phyloP scores from a whole-genome alignment of 2,329 filamentous ascomycete genomes.

The Fulvia fulva region DNA sequence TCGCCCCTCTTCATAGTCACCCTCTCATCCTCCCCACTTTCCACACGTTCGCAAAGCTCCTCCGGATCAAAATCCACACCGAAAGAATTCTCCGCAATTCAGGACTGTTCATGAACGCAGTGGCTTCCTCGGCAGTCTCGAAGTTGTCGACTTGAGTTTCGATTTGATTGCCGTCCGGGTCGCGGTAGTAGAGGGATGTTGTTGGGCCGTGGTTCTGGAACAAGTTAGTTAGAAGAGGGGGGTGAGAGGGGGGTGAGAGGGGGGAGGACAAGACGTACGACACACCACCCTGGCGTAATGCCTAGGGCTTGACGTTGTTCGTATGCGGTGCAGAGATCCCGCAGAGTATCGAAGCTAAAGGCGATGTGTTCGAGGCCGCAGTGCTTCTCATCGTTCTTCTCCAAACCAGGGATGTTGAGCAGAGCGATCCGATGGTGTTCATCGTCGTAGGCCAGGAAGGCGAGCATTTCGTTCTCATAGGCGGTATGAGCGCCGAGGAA shows the following conservation, averaged over 20 bases:
- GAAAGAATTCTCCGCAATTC: constrained; percentile 43
- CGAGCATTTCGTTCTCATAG: constrained; percentile 18
- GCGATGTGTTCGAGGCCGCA: constrained; percentile 27
- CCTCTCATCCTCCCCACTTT: constrained; percentile 25
- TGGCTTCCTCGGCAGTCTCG: constrained; percentile 33
- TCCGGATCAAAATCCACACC: constrained; percentile 46
- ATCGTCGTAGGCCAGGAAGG: constrained; percentile 29
- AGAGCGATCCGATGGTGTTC: constrained; percentile 30
- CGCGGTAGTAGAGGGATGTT: constrained; percentile 24
- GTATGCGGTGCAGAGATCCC: constrained; percentile 21
- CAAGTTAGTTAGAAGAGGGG: not conserved
- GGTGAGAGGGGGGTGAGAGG: no score
- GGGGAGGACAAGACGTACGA: constrained; percentile 6
- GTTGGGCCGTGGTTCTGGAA: constrained; percentile 24
- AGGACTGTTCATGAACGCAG: constrained; percentile 37
- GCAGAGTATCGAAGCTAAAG: constrained; percentile 23
- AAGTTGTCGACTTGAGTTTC: constrained; percentile 26
- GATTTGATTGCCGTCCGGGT: constrained; percentile 25
- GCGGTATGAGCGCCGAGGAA: constrained; percentile 24
- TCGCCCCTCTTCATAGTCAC: constrained; percentile 10
- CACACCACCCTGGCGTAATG: constrained; percentile 22
- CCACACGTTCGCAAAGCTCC: constrained; percentile 34
- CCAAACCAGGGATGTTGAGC: constrained; percentile 11
- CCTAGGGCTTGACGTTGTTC: constrained; percentile 20
- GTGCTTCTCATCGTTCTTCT: constrained; percentile 11